A percentile compares a stretch with the other conserved stretches of the same genome.
Conservation (phyloP, 1,284 basidiomycete species). For the Ustilago nuda region DNA sequence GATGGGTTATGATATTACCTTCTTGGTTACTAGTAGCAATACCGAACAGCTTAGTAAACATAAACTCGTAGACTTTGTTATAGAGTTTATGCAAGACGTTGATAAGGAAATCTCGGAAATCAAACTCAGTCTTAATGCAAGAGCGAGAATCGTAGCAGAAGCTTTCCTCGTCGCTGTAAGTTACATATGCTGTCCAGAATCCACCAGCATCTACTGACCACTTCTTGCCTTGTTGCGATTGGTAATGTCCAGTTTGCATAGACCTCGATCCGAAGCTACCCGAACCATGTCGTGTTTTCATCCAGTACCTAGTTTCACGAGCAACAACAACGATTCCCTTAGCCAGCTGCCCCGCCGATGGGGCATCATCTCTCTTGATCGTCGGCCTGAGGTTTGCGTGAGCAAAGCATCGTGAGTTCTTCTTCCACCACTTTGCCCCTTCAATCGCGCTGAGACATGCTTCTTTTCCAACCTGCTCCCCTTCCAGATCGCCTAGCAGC, state of each 20-base stretch:
- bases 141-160: constrained; percentile 96
- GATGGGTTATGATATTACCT: constrained; percentile 90
- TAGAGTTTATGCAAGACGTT: constrained; percentile 99
- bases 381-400: too few relatives aligned
- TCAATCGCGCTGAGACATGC: constrained; percentile 34
- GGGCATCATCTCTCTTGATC: too few relatives aligned
- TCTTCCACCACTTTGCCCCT: too few relatives aligned
- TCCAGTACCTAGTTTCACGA: too few relatives aligned
- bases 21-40: constrained; percentile 97
- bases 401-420: too few relatives aligned
- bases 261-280: too few relatives aligned
- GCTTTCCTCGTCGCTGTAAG: constrained; percentile 63
- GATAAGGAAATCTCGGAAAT: constrained; percentile 86
- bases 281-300: too few relatives aligned
- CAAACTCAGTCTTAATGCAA: constrained; percentile 84
- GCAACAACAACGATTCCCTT: too few relatives aligned
- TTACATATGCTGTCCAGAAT: too few relatives aligned
- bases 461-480: constrained; percentile 16
- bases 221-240: too few relatives aligned
- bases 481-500: background rate
- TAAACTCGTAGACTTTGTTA: constrained; percentile 99
- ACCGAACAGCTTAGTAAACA: constrained; percentile 98
- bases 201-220: too few relatives aligned
- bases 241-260: constrained; percentile 2
- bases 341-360: too few relatives aligned